These are phyloP conservation scores for Exophiala lecanii-corni DNA, from an alignment of 2,329 filamentous ascomycete genomes.

Conservation along the genomic window DNA sequence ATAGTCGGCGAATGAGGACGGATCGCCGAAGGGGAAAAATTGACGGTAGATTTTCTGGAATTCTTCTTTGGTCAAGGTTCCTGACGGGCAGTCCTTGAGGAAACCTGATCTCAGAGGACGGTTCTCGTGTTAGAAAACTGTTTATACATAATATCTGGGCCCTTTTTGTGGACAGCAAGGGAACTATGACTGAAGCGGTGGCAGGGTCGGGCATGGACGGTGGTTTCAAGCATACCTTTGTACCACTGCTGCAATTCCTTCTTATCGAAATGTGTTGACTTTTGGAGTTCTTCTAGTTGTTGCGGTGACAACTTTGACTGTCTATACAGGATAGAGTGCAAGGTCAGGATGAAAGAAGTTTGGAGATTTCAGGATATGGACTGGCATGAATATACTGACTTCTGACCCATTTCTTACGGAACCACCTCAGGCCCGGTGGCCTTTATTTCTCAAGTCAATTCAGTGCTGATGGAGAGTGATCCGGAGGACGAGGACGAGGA, in stretches of 20 bases:
- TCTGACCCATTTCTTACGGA: slow-evolving; percentile 22
- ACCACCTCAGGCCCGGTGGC: slow-evolving; percentile 18
- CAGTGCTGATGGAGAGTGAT: no score
- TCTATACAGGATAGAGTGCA: slow-evolving; percentile 47
- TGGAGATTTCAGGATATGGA: no score
- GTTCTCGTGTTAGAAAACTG: no score
- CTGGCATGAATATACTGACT: no score
- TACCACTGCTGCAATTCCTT: slow-evolving; percentile 99
- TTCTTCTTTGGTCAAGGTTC: slow-evolving; percentile 95
- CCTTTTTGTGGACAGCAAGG: no score
- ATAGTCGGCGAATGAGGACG: slow-evolving; percentile 95
- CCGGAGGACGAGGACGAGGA: no score
- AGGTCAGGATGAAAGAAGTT: no score
- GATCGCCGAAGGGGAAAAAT: slow-evolving; percentile 98
- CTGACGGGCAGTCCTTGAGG: slow-evolving; percentile 94
- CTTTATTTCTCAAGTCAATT: slow-evolving; percentile 4
- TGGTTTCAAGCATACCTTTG: slow-evolving; percentile 64
- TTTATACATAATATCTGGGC: no score
- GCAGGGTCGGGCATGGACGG: not conserved
- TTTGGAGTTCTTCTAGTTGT: slow-evolving; percentile 91
- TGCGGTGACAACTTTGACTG: slow-evolving; percentile 98
- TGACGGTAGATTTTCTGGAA: slow-evolving; percentile 99
- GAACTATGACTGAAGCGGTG: slow-evolving; percentile 13
- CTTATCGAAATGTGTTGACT: slow-evolving; percentile 98
- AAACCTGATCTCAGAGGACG: slow-evolving; percentile 44